Base-by-base conservation (phyloP, 2,329 filamentous ascomycete genomes). In the Trichophyton rubrum region DNA sequence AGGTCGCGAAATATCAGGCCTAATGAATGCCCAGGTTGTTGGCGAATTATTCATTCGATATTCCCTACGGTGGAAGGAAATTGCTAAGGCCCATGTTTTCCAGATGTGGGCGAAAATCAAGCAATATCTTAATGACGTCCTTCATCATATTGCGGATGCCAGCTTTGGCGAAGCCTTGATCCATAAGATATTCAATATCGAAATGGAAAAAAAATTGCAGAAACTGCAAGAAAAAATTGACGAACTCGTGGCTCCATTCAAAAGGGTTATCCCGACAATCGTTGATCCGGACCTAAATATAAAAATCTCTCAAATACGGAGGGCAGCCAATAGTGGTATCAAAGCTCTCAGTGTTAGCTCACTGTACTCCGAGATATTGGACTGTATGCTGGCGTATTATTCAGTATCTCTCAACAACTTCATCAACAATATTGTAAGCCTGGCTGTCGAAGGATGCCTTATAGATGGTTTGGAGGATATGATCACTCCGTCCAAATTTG, bases 1-100 rank as follows among this genome's bases (percentile, higher is more conserved):
- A 60, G 64, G 67, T 47, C 62, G 62, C 17, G 73, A 77, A 59
- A 65, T 77, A 1, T 60, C 69, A 2, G 74, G 75, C 8, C 73
- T 69, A 22, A 73, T 71, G 66, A 77, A 75, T 60, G 71, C 74
- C 1, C 66, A 72, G 1, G 62, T 77, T 0, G 63, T 78, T 15
- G 70, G 70, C 2, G 73, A 76, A 53, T 63, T 78, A 1, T 77
- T 76, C 56, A 70, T 71, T 66, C 72, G 74, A 57, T 72, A 75
- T 61, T 72, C 70, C 2, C 64, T 63, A 2, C 66, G 67, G 33
- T 77, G 74, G 74, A 60, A 68, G 1, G 27, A 60, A 5, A 63
- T 75, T 2, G 70, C 74, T 8, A 64, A 60, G 22, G 60, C 60
- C 4, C 63, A 66, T 43, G 61, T 65, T 17, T 62, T 60, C 30